Percentiles rank a stretch among this genome's conserved stretches.
Evolutionary conservation across 192 early-diverging fungal genomes (phyloP).

Genomic region (Backusella macrospora): DNA sequence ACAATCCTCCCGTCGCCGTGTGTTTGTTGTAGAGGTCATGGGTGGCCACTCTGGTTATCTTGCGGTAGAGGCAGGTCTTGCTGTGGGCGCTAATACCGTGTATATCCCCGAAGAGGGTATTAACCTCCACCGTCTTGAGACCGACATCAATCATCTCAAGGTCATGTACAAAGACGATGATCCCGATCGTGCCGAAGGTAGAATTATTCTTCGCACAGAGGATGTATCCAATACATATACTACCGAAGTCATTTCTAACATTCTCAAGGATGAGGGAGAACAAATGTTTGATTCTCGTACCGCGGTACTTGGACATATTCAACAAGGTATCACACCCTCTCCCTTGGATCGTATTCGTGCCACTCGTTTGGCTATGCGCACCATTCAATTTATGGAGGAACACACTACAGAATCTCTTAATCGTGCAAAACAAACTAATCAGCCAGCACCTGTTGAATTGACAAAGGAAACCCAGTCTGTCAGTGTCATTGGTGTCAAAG

Average conservation of each 20-base stretch:
- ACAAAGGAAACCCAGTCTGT: constrained; percentile 62
- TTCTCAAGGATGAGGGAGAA: constrained; percentile 85
- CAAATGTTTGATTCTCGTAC: constrained; percentile 91
- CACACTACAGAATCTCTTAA: constrained; percentile 58
- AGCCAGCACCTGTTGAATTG: constrained; percentile 61
- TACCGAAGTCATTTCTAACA: constrained; percentile 84
- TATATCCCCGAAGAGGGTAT: constrained; percentile 96
- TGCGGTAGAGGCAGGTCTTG: constrained; percentile 82
- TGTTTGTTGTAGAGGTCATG: constrained; percentile 98
- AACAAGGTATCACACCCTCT: constrained; percentile 91
- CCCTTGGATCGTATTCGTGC: constrained; percentile 95
- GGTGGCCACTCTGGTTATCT: constrained; percentile 95
- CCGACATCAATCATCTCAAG: constrained; percentile 82
- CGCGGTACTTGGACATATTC: constrained; percentile 91
- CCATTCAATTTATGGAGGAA: constrained; percentile 84
- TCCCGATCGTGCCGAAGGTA: constrained; percentile 73
- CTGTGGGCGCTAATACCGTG: constrained; percentile 84
- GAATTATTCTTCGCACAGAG: constrained; percentile 83
- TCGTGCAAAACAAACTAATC: constrained; percentile 45
- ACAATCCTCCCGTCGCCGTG: constrained; percentile 84
- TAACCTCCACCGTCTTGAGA: constrained; percentile 74
- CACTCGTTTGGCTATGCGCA: constrained; percentile 78
- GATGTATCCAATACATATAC: constrained; percentile 80
- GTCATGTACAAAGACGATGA: constrained; percentile 80
- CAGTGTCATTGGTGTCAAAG: constrained; percentile 81